Conservation (phyloP, 2,329 filamentous ascomycete genomes). For the Ascochyta clinopodiicola region DNA sequence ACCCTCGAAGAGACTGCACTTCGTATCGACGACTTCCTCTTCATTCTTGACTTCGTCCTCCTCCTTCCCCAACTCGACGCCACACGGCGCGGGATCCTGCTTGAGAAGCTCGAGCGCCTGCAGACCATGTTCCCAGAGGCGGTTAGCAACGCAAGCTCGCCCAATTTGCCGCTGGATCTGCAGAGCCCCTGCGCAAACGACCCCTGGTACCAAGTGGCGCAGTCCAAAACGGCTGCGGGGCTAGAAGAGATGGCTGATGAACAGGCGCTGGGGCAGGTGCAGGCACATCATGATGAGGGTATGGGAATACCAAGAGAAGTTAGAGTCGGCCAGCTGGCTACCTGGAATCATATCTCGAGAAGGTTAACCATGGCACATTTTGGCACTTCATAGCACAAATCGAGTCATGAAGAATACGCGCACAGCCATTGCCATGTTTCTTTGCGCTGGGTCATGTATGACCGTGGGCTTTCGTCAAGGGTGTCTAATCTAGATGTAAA, state of each 20-base stretch:
- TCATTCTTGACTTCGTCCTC: constrained; percentile 59
- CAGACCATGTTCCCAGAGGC: constrained; percentile 47
- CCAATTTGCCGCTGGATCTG: constrained; percentile 39
- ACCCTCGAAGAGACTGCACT: constrained; percentile 55
- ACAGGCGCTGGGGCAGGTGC: constrained; percentile 8
- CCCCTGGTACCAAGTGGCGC: constrained; percentile 45
- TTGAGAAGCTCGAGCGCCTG: constrained; percentile 51
- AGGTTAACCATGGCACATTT: constrained; percentile 37
- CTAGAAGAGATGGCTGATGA: constrained; percentile 30
- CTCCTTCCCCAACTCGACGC: constrained; percentile 57
- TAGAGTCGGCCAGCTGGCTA: constrained; percentile 31
- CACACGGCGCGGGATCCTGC: constrained; percentile 54
- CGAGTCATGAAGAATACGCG: not conserved
- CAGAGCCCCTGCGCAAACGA: constrained; percentile 36
- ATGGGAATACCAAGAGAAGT: constrained; percentile 19
- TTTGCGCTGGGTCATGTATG: not conserved
- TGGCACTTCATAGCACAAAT: not conserved
- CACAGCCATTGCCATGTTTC: not conserved
- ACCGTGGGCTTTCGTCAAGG: not conserved
- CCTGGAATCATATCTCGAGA: constrained; percentile 45
- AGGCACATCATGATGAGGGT: constrained; percentile 5
- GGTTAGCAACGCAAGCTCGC: constrained; percentile 40
- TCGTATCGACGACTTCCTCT: constrained; percentile 62
- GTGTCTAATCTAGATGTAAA: not conserved
- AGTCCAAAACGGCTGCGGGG: constrained; percentile 42